Conservation (phyloP, 192 early-diverging fungal species). For the Coemansia sp. region DNA sequence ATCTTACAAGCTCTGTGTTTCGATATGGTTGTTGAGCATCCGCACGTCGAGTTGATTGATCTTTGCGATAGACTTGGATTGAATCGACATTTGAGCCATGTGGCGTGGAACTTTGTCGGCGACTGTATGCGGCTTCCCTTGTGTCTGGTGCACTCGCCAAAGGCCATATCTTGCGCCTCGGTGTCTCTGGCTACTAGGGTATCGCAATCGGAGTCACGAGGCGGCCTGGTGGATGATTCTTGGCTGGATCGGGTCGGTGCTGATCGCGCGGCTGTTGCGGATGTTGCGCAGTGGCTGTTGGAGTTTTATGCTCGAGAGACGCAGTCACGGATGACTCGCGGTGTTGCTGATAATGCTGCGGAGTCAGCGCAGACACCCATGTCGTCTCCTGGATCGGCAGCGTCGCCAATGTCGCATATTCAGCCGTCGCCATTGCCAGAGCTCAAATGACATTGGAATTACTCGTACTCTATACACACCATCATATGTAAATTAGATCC, state of each 20-base stretch:
- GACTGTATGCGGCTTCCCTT: constrained; percentile 59
- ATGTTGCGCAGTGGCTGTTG: constrained; percentile 49
- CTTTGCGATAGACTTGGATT: constrained; percentile 25
- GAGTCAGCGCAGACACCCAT: constrained; percentile 39
- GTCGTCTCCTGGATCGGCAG: constrained; percentile 21
- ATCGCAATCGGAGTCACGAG: constrained; percentile 4
- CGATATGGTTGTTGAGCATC: constrained; percentile 54
- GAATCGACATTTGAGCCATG: constrained; percentile 34
- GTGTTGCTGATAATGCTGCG: constrained; percentile 8
- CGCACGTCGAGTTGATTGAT: constrained; percentile 32
- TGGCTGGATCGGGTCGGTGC: constrained; percentile 38
- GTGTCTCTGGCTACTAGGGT: constrained; percentile 48
- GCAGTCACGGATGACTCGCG: constrained; percentile 22
- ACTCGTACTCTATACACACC: not conserved
- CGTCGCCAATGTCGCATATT: constrained; percentile 24
- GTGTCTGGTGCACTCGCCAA: constrained; percentile 54
- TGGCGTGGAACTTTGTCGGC: constrained; percentile 61
- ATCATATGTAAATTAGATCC: not conserved
- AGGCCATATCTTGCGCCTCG: constrained; percentile 53
- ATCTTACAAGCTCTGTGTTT: constrained; percentile 53
- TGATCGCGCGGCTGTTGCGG: constrained; percentile 15
- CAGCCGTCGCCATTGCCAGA: constrained; percentile 28
- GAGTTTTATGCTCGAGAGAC: constrained; percentile 50
- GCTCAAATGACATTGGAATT: constrained; percentile 14
- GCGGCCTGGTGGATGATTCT: constrained; percentile 7